Evolutionary conservation across 1,284 basidiomycete species (phyloP).

Genomic region (Microbotryum saponariae): DNA sequence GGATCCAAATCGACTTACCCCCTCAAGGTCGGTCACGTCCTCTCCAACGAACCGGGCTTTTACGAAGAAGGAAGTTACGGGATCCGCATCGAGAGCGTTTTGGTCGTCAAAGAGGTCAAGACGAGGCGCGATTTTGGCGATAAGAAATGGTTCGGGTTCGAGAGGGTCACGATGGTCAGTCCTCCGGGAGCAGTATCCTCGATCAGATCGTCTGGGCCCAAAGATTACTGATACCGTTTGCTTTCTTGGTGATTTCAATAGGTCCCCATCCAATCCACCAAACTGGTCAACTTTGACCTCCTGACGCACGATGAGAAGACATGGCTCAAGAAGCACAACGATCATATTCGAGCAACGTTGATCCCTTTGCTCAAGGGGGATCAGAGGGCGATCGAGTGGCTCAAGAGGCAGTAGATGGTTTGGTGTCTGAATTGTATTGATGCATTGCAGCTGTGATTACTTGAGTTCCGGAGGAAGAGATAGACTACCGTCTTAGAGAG

Average conservation of each 20-base stretch:
- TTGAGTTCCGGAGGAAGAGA: not conserved
- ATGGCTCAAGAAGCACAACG: constrained; percentile 42
- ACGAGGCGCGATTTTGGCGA: constrained; percentile 16
- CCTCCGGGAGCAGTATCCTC: not conserved
- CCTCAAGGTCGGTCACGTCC: constrained; percentile 74
- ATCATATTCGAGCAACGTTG: constrained; percentile 31
- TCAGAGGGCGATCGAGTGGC: constrained; percentile 17
- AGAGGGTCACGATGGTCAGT: constrained; percentile 41
- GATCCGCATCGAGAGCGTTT: constrained; percentile 84
- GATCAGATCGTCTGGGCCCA: not conserved
- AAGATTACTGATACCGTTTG: not conserved
- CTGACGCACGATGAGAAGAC: constrained; percentile 35
- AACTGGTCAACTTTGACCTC: constrained; percentile 37
- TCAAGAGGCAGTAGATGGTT: constrained; percentile 14
- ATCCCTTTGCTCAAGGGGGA: constrained; percentile 35
- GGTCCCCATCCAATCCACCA: constrained; percentile 34
- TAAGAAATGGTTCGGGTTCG: constrained; percentile 40
- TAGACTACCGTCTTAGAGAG: not conserved
- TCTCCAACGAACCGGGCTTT: constrained; percentile 92
- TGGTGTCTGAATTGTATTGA: not conserved
- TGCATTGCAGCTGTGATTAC: not conserved
- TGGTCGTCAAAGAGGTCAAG: constrained; percentile 46
- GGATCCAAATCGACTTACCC: constrained; percentile 50
- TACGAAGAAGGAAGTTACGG: constrained; percentile 86
- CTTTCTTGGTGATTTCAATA: not conserved